Evolutionary conservation across 495 filamentous ascomycete genomes (phyloP), one percentile per base, ranked within the genome.

Genomic region (Immersiella caudata): DNA sequence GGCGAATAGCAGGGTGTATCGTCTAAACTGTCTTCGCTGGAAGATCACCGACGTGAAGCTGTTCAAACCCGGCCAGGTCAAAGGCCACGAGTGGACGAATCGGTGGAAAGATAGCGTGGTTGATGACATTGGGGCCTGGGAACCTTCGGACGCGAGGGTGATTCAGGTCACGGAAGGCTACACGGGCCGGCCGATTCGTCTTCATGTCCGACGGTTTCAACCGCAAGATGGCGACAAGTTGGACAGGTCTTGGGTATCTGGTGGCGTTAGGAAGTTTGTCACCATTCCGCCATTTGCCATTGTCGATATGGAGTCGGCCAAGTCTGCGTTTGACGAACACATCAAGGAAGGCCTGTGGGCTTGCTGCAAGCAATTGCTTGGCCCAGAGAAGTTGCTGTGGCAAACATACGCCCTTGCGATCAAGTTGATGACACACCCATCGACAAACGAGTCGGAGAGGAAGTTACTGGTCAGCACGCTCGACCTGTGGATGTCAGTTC

Each of bases 401-500:
- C 67, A 64, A 33, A 84, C 82, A 6, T 85, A 84, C 64, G 61
- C 33, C 51, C 74, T 80, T 49, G 81, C 82, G 35, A 73, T 81
- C 63, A 75, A 70, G 26, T 62, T 62, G 4, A 70, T 79, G n/a
- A 66, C 69, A 29, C 71, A 78, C 64, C 63, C 62, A 16, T 62
- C 64, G 11, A 70, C 68, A 21, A 66, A 73, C 25, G 67, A 70
- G 8, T 66, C 78, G 58, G 80, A 83, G 63, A 75, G 69, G 52
- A 74, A 69, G 16, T 76, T 88, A 29, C 74, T 88, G 35, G 71
- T 73, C 40, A 79, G 78, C 29, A 83, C 83, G 6, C 78, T 88
- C 8, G 79, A 83, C 49, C 72, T 88, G 12, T 88, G 85, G 85
- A 84, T 86, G 75, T 84, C 84, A 6, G 80, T 85, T 60, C 79